A percentile compares a stretch with the other conserved stretches of the same genome.
These are phyloP conservation scores for Lepiota brunneoincarnata DNA, from an alignment of 768 basidiomycete genomes.

Conservation along the genomic window DNA sequence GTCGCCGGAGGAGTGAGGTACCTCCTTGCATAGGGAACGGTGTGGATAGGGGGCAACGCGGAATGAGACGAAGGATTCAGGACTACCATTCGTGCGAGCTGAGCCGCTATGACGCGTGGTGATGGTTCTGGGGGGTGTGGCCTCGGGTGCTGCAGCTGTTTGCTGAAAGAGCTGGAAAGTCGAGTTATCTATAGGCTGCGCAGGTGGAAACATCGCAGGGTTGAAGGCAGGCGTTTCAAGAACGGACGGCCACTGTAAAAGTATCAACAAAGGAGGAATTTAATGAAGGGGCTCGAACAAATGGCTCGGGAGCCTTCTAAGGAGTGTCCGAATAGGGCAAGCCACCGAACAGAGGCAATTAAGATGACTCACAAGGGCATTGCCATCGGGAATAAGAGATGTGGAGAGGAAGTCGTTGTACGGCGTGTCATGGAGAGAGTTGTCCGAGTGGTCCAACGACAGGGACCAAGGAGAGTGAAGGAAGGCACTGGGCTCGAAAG, in stretches of 20 bases:
- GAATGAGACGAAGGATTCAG: constrained; percentile 58
- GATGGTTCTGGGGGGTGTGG: constrained; percentile 14
- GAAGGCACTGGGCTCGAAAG: constrained; percentile 24
- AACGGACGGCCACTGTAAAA: constrained; percentile 38
- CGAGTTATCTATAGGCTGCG: constrained; percentile 17
- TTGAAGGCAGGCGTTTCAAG: constrained; percentile 44
- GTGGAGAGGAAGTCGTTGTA: constrained; percentile 35
- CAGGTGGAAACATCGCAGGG: constrained; percentile 31
- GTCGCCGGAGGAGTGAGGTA: constrained; percentile 67
- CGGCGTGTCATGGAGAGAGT: constrained; percentile 34
- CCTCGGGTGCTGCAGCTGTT: constrained; percentile 7
- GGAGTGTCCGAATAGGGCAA: constrained; percentile 1
- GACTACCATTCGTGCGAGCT: constrained; percentile 63
- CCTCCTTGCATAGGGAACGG: constrained; percentile 65
- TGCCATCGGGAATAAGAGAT: constrained; percentile 26
- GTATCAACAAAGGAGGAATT: constrained; percentile 33
- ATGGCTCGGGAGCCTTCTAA: constrained; percentile 10
- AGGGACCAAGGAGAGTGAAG: constrained; percentile 28
- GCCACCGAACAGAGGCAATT: constrained; percentile 23
- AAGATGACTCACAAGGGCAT: constrained; percentile 24
- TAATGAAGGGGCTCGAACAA: constrained; percentile 10
- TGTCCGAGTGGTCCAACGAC: constrained; percentile 23
- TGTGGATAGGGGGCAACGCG: constrained; percentile 79
- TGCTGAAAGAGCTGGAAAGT: not conserved
- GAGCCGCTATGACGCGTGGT: constrained; percentile 25